Percentiles rank a stretch among this genome's conserved stretches.
These are phyloP conservation scores for Trichoderma citrinoviride DNA, from an alignment of 2,329 filamentous ascomycete species.

Conservation along the genomic window DNA sequence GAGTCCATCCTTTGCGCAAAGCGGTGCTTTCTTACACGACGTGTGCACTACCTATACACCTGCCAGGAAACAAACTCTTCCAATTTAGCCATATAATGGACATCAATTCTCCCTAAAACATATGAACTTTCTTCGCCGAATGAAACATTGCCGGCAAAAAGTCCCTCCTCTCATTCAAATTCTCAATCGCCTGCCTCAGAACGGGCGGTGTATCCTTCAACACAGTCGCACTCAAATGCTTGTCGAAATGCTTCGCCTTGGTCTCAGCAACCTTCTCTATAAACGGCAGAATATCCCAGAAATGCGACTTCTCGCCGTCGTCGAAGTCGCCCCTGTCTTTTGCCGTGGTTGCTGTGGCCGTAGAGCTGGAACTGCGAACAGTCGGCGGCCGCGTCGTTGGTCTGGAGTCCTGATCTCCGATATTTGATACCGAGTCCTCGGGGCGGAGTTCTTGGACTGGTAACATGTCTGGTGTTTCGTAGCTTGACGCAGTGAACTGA, in stretches of 20 bases:
- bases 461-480: background rate
- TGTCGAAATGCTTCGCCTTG: constrained; percentile 7
- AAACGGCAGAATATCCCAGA: constrained; percentile 5
- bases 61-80: background rate
- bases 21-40: too few species aligned
- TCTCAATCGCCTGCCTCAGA: constrained; percentile 22
- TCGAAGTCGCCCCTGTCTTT: background rate
- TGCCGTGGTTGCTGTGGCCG: background rate
- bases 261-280: constrained; percentile 8
- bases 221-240: constrained; percentile 17
- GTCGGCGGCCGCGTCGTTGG: background rate
- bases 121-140: constrained; percentile 20
- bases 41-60: too few species aligned
- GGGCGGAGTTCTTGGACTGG: constrained; percentile 5
- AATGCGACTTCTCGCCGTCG: background rate
- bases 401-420: background rate
- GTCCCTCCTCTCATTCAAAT: constrained; percentile 21
- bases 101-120: background rate
- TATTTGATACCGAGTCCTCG: background rate
- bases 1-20: too few species aligned
- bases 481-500: background rate
- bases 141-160: constrained; percentile 24
- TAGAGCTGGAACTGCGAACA: background rate
- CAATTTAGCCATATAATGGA: background rate
- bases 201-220: constrained; percentile 20